Evolutionary conservation across 208 protist genomes (phyloP).

Genomic region (Wallacemonas sp.): DNA sequence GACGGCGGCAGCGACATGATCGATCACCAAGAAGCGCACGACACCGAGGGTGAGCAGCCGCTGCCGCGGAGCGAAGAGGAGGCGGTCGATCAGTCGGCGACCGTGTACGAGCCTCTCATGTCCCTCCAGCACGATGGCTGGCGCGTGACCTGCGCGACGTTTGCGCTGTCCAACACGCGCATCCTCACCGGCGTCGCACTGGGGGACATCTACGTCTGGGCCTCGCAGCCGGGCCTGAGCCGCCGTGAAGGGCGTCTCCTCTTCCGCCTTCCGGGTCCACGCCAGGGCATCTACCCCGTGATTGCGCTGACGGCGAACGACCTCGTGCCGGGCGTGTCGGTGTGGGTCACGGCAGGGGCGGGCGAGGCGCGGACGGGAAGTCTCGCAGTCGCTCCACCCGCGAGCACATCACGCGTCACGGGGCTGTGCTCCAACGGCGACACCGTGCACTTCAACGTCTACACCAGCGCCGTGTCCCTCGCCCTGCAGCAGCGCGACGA

Average conservation of each 20-base stretch:
- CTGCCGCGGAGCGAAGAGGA: constrained; percentile 13
- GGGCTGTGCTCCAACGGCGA: constrained; percentile 31
- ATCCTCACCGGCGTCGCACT: constrained; percentile 66
- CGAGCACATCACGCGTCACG: constrained; percentile 15
- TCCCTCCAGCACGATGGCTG: constrained; percentile 51
- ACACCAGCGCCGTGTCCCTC: constrained; percentile 18
- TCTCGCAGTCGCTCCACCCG: too few relatives aligned
- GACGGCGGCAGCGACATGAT: too few relatives aligned
- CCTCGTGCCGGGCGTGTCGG: constrained; percentile 7
- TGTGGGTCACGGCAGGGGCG: too few relatives aligned
- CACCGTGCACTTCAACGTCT: constrained; percentile 16
- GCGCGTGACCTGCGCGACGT: constrained; percentile 47
- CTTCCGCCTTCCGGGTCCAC: constrained; percentile 43
- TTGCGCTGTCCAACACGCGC: constrained; percentile 56
- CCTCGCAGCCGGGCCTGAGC: constrained; percentile 59
- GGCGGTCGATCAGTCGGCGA: background rate
- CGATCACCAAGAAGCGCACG: too few relatives aligned
- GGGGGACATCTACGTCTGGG: constrained; percentile 76
- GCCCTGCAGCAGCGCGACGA: constrained; percentile 9
- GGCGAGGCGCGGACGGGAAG: too few relatives aligned
- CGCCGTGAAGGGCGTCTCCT: constrained; percentile 60
- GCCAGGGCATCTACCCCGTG: constrained; percentile 54
- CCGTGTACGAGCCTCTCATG: constrained; percentile 27
- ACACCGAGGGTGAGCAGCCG: background rate
- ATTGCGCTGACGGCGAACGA: constrained; percentile 35